phyloP scores from a whole-genome alignment of 306 rosid genomes.

The Vicia faba region DNA sequence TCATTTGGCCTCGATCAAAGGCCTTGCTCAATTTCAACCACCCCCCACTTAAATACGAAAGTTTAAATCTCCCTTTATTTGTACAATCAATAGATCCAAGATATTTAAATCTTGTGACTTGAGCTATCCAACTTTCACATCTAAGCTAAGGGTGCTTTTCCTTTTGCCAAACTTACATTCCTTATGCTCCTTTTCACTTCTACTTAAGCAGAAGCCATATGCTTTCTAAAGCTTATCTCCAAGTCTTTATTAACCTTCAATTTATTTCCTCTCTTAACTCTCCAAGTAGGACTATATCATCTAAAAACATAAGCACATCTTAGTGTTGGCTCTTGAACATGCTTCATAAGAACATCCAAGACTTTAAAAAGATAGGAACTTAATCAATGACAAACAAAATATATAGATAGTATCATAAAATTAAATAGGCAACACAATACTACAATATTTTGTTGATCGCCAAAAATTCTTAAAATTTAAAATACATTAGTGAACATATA shows the following conservation, averaged over 20 bases:
- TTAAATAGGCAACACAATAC: constrained; percentile 1
- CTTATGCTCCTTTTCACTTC: neutral
- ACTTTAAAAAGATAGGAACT: neutral
- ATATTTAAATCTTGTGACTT: neutral
- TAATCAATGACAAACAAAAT: neutral
- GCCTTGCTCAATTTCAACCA: neutral
- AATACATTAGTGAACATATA: constrained; percentile 29
- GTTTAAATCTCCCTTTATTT: neutral
- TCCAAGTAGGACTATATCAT: neutral
- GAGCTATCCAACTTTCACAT: constrained; percentile 5
- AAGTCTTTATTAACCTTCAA: neutral
- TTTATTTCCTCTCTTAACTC: neutral
- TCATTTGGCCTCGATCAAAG: neutral
- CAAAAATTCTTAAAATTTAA: constrained; percentile 10
- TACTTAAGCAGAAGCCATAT: neutral
- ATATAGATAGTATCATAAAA: neutral
- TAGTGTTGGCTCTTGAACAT: neutral
- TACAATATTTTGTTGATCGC: constrained; percentile 20
- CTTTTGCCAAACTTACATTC: neutral
- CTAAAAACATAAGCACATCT: neutral
- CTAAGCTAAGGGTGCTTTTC: neutral
- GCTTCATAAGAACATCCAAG: neutral
- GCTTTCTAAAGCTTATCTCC: neutral
- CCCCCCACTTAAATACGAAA: neutral
- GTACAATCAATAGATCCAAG: neutral